Evolutionary conservation across 2,329 filamentous ascomycete species (phyloP).

Genomic region (Neocatenulostroma microsporum): DNA sequence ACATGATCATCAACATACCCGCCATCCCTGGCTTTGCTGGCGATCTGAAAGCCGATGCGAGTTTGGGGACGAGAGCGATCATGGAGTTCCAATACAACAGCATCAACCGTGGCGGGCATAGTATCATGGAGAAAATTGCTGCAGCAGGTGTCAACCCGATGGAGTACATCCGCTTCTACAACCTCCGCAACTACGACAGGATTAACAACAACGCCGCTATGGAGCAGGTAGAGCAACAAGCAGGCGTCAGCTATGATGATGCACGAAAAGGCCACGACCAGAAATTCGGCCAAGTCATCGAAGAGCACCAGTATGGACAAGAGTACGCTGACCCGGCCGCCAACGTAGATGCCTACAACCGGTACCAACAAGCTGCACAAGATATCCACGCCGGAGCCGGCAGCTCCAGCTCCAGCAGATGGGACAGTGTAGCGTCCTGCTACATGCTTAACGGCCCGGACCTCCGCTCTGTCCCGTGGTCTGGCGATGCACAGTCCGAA

Average conservation of each 20-base stretch:
- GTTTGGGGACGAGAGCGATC: constrained; percentile 70
- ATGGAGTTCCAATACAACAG: constrained; percentile 82
- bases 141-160: constrained; percentile 60
- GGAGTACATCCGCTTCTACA: constrained; percentile 76
- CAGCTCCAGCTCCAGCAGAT: constrained; percentile 46
- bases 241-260: constrained; percentile 60
- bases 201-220: constrained; percentile 64
- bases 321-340: constrained; percentile 22
- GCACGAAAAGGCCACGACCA: constrained; percentile 59
- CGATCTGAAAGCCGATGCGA: constrained; percentile 63
- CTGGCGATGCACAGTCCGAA: constrained; percentile 45
- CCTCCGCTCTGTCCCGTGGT: constrained; percentile 57
- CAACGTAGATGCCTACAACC: constrained; percentile 43
- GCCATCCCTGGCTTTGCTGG: constrained; percentile 76
- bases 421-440: constrained; percentile 69
- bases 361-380: constrained; percentile 64
- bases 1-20: constrained; percentile 70
- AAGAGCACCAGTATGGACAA: constrained; percentile 29
- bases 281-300: constrained; percentile 33
- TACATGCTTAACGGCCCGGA: constrained; percentile 75
- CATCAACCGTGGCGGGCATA: constrained; percentile 68
- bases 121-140: constrained; percentile 65
- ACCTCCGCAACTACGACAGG: constrained; percentile 74
- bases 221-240: constrained; percentile 51
- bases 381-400: constrained; percentile 33